Evolutionary conservation across 805 yeast species (phyloP).

Genomic region (Starmerella ratchasimensis): DNA sequence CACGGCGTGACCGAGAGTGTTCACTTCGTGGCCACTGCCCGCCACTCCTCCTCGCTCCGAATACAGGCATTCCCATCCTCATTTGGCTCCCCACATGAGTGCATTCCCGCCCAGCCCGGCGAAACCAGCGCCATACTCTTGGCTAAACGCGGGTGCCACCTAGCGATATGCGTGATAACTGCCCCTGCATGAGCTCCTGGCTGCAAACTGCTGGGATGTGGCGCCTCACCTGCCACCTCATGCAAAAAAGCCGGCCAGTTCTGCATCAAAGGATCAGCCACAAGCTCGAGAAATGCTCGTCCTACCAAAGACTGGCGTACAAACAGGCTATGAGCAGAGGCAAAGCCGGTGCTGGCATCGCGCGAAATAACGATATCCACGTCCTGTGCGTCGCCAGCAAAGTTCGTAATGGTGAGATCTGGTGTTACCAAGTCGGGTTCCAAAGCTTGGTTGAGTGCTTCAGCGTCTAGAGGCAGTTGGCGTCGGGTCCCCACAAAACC

Average conservation of each 20-base stretch:
- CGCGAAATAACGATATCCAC: conserved; percentile 1
- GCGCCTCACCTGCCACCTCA: too few relatives aligned
- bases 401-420: not conserved
- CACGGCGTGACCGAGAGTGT: too few relatives aligned
- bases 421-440: not conserved
- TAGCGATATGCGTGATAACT: conserved; percentile 7
- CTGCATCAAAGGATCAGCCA: conserved; percentile 6
- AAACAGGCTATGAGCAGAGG: conserved; percentile 4
- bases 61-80: too few relatives aligned
- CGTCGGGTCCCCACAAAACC: too few relatives aligned
- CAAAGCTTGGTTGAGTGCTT: not conserved
- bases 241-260: conserved; percentile 3
- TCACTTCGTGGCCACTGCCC: too few relatives aligned
- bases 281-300: conserved; percentile 3
- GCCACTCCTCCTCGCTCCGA: too few relatives aligned
- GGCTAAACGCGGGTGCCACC: conserved; percentile 11
- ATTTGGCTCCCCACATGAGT: too few relatives aligned
- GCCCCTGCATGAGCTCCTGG: conserved; percentile 5
- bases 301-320: conserved; percentile 3
- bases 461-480: not conserved
- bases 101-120: conserved; percentile 4
- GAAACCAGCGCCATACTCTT: conserved; percentile 5
- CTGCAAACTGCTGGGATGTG: not conserved
- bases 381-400: not conserved
- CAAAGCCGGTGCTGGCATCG: not conserved